Percentiles rank a stretch among this genome's conserved stretches.
These are phyloP conservation scores for Chlorella ohadii DNA, from an alignment of 139 green algal genomes.

Conservation along the genomic window DNA sequence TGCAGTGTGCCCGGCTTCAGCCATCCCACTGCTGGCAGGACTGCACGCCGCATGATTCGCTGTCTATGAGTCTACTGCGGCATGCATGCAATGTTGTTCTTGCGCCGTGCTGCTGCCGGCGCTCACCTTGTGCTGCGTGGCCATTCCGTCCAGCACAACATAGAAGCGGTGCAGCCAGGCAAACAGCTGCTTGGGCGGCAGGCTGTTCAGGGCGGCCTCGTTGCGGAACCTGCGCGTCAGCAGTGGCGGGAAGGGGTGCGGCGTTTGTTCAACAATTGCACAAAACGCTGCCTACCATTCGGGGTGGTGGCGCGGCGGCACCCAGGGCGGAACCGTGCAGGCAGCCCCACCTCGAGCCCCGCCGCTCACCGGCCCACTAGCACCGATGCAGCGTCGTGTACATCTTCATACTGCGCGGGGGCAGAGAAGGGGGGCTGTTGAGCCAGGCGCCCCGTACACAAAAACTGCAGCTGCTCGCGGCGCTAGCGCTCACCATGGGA, in stretches of 20 bases:
- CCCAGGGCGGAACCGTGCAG: background rate
- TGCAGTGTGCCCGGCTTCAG: too few species aligned
- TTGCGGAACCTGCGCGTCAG: background rate
- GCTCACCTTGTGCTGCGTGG: background rate
- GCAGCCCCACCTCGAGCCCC: background rate
- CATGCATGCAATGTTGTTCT: too few species aligned
- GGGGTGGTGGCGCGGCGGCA: background rate
- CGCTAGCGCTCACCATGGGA: too few species aligned
- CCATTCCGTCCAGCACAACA: background rate
- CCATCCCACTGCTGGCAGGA: too few species aligned
- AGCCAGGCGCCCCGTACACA: too few species aligned
- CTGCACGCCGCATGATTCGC: too few species aligned
- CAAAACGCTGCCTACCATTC: background rate
- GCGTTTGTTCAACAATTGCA: too few species aligned
- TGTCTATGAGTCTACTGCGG: too few species aligned
- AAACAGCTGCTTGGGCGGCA: background rate
- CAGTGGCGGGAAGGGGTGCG: too few species aligned
- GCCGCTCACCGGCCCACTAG: background rate
- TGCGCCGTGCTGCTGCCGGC: too few species aligned
- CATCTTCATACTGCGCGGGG: background rate
- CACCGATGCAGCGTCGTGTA: background rate
- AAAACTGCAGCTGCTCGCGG: too few species aligned
- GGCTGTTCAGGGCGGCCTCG: background rate
- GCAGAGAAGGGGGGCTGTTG: too few species aligned
- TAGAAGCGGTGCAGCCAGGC: slow-evolving; percentile 7